phyloP scores from a whole-genome alignment of 75 land plant genomes.

The Selaginella tamariscina region DNA sequence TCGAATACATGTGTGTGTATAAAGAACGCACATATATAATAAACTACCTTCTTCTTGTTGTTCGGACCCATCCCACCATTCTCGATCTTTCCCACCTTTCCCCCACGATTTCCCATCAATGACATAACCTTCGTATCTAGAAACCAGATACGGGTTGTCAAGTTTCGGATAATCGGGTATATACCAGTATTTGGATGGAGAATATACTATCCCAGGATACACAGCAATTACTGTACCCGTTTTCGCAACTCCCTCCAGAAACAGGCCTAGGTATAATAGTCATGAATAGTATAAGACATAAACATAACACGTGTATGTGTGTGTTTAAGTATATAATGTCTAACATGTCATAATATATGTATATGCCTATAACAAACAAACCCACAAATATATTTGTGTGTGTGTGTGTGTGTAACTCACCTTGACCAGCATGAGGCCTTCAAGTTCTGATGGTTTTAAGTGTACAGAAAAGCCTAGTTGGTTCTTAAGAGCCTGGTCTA shows the following conservation, averaged over 20 bases:
- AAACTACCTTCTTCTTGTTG: neutral
- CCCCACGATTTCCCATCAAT: slow-evolving; percentile 96
- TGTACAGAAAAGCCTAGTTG: slow-evolving; percentile 60
- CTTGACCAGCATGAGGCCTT: slow-evolving; percentile 71
- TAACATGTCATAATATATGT: no score
- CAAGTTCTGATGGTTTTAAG: slow-evolving; percentile 53
- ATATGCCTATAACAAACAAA: no score
- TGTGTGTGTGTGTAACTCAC: no score
- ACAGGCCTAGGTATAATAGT: no score
- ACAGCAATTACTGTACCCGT: slow-evolving; percentile 69
- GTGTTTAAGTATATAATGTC: no score
- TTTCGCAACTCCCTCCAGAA: slow-evolving; percentile 50
- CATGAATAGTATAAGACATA: no score
- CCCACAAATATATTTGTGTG: no score
- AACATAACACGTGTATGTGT: no score
- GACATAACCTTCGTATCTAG: slow-evolving; percentile 81
- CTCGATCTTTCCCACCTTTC: slow-evolving; percentile 51
- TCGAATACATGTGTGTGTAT: no score
- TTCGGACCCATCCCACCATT: slow-evolving; percentile 58
- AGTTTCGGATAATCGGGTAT: slow-evolving; percentile 91
- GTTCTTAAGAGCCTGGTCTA: slow-evolving; percentile 45
- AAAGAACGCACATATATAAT: no score
- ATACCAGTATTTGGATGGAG: slow-evolving; percentile 72
- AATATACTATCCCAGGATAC: slow-evolving; percentile 82
- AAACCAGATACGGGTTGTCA: slow-evolving; percentile 86